phyloP scores from a whole-genome alignment of 177 flowering plant species.

The Telopea speciosissima region DNA sequence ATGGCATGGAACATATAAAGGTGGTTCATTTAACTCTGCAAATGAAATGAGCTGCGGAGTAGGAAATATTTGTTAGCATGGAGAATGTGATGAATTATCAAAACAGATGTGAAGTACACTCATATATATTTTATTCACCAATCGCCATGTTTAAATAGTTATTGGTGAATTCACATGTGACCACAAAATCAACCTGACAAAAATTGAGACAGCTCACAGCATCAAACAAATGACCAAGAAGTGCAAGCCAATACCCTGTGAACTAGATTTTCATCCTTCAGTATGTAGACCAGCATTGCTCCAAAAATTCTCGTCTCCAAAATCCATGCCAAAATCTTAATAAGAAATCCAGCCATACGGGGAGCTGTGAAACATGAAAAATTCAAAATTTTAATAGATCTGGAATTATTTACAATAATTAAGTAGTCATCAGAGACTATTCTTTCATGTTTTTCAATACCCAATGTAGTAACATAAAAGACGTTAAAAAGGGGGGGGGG shows the following conservation, averaged over 20 bases:
- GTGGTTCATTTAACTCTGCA: slow-evolving; percentile 69
- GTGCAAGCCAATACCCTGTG: slow-evolving; percentile 51
- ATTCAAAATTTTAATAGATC: not conserved
- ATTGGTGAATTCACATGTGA: too few relatives aligned
- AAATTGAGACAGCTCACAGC: not conserved
- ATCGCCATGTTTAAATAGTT: too few relatives aligned
- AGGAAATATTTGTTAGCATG: slow-evolving; percentile 10
- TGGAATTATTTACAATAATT: not conserved
- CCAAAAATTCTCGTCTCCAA: slow-evolving; percentile 64
- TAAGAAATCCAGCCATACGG: slow-evolving; percentile 70
- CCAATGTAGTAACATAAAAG: not conserved
- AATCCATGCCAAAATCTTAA: slow-evolving; percentile 63
- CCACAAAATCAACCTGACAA: not conserved
- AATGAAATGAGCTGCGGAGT: slow-evolving; percentile 61
- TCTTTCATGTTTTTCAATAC: not conserved
- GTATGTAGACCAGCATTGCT: slow-evolving; percentile 38
- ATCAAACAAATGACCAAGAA: not conserved
- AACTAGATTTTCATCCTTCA: slow-evolving; percentile 62
- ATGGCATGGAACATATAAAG: slow-evolving; percentile 58
- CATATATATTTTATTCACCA: not conserved
- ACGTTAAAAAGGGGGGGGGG: too few relatives aligned
- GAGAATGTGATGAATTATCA: not conserved
- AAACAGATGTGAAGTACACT: not conserved
- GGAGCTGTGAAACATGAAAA: slow-evolving; percentile 45
- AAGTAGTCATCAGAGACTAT: not conserved